Evolutionary conservation across 2,329 filamentous ascomycete species (phyloP).

Genomic region (Diaporthe vaccinii): DNA sequence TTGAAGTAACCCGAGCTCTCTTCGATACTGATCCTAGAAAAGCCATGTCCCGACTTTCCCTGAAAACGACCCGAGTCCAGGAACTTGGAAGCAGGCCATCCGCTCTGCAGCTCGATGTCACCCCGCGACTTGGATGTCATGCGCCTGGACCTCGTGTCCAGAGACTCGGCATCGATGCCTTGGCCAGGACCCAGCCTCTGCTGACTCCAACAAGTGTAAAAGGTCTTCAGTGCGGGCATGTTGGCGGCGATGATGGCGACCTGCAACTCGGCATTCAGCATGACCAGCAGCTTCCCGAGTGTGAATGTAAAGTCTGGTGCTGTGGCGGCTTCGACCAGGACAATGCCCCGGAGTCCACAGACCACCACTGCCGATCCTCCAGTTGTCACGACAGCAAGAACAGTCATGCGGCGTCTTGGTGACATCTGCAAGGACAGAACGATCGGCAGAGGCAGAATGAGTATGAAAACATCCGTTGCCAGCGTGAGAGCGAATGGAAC

Average conservation of each 20-base stretch:
- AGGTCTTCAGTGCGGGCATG: conserved; percentile 49
- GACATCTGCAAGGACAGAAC: conserved; percentile 60
- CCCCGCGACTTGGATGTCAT: neutral
- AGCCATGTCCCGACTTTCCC: neutral
- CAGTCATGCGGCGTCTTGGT: conserved; percentile 41
- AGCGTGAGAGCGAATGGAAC: neutral
- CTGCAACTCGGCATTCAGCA: conserved; percentile 50
- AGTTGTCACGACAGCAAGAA: conserved; percentile 47
- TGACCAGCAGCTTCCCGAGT: conserved; percentile 50
- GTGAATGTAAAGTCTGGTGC: conserved; percentile 47
- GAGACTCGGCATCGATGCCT: neutral
- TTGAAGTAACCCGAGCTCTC: neutral
- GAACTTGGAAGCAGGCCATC: neutral
- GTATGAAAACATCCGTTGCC: conserved; percentile 41
- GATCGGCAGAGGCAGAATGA: conserved; percentile 54
- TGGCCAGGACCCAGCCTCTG: conserved; percentile 11
- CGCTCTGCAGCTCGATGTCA: neutral
- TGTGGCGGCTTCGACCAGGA: conserved; percentile 54
- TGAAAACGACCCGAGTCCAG: neutral
- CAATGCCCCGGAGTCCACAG: conserved; percentile 58
- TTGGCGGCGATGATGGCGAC: conserved; percentile 51
- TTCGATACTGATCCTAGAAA: neutral
- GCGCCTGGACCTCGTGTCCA: conserved; percentile 1
- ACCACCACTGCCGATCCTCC: conserved; percentile 48
- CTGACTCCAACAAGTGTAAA: conserved; percentile 45